Base-by-base conservation (phyloP, 495 filamentous ascomycete species). In the Endocarpon pusillum region DNA sequence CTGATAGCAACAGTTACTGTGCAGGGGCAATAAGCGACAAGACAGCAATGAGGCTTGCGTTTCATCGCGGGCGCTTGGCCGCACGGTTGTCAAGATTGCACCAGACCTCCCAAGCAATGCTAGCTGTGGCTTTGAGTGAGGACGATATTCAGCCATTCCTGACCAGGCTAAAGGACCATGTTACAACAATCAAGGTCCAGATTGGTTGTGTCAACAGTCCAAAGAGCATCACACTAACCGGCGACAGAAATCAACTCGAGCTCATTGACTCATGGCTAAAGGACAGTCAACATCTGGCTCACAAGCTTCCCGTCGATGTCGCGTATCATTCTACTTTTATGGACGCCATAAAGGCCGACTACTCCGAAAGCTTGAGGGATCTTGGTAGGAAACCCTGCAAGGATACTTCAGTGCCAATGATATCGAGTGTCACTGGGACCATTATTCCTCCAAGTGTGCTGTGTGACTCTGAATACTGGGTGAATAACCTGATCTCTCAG, bases 321-420 rank as follows among this genome's bases (percentile, higher is more conserved):
- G 66, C 65, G 6, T 70, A 69, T 37, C 66, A 70, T 35, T 66
- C 62, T 0, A 59, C 52, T 1, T 62, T 45, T 2, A 78, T 78
- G 73, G 18, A 42, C 0, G 21, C 20, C 10, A 42, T 12, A 35
- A 42, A 47, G 0, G 36, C 41, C 0, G 37, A 46, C 1, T 64
- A 65, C 34, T 38, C 44, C 5, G n/a, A 20, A 3, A 30, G 44
- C 1, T 49, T 66, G 28, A 41, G 42, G 1, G 45, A 52, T 4
- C 42, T 57, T 14, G 40, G 32, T 1, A 40, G n/a, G n/a, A n/a
- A n/a, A n/a, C n/a, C n/a, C n/a, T n/a, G n/a, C n/a, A n/a, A n/a
- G n/a, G n/a, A n/a, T n/a, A n/a, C n/a, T n/a, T n/a, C 50, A 4
- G 18, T 47, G n/a, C 24, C 24, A 33, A 49, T 54, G 43, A 33